Base-by-base conservation (phyloP, 306 rosid genomes). In the Vigna unguiculata region DNA sequence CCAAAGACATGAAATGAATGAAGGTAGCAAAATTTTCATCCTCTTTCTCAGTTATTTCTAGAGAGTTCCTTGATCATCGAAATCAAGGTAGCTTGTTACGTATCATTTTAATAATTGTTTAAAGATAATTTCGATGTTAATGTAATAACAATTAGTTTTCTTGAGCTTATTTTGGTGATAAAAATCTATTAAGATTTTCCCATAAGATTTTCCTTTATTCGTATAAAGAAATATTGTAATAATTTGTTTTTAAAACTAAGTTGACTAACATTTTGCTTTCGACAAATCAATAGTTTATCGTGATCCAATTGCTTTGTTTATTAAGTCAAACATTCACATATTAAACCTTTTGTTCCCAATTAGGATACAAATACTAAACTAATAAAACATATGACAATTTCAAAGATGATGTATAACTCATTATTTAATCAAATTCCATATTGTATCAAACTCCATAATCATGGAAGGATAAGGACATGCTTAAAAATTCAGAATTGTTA, bases 301-400 rank as follows among this genome's bases (percentile, higher is more conserved):
- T 2, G 4, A 21, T 43, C 45, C 32, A 22, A 24, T 22, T 57
- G 43, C 19, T 28, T 74, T 25, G 10, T 65, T 64, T 19, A n/a
- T 43, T 21, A 57, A 51, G 43, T 65, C 74, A 49, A 64, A 76
- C 53, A 22, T 38, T 4, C 32, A 21, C 17, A 16, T 20, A 49
- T 16, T 40, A 63, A 49, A 66, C 66, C 43, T 52, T 52, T 38
- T 65, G 74, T 22, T 51, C 55, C 80, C 80, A 51, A 40, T 51
- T 36, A 41, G 73, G 66, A 76, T 65, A 40, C 74, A 76, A 36
- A 65, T 40, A 45, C 43, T 73, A 73, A 16, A 24, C 68, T 55
- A 72, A 54, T 21, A 38, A 72, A 64, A 7, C 36, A 55, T 21
- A 57, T 55, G 67, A 58, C 54, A 58, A 57, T 28, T 60, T 30